Evolutionary conservation across 257 asterid genomes (phyloP).

Genomic region (Nicotiana sylvestris): DNA sequence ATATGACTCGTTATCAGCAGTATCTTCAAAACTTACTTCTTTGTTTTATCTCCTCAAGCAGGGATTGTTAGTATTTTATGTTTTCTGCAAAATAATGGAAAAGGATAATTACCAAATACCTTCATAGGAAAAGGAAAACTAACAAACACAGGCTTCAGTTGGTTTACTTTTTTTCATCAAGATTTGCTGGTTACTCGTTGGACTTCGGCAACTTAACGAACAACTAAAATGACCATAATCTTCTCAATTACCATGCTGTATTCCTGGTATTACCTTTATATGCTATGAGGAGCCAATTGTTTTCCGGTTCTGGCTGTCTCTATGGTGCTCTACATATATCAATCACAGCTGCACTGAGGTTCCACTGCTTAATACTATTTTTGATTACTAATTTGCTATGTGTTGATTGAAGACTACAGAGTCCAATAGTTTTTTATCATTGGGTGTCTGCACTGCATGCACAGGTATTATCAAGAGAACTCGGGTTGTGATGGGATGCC

Average conservation of each 20-base stretch:
- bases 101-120: background rate
- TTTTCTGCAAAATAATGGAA: background rate
- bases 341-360: background rate
- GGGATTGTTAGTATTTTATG: background rate
- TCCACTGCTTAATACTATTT: background rate
- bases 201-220: background rate
- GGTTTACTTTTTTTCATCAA: background rate
- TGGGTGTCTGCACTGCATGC: constrained; percentile 2
- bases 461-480: constrained; percentile 50
- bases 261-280: background rate
- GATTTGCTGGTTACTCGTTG: background rate
- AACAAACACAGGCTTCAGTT: background rate
- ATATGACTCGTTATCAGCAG: background rate
- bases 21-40: background rate
- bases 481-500: constrained; percentile 52
- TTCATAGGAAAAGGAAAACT: background rate
- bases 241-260: background rate
- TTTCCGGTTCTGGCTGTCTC: background rate
- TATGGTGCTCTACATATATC: background rate
- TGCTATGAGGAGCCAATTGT: background rate
- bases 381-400: constrained; percentile 3
- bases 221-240: constrained; percentile 6
- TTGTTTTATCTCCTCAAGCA: background rate
- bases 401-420: background rate
- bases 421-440: background rate